Evolutionary conservation across 345 rosid genomes (phyloP).

Genomic region (Lepidium africanum): DNA sequence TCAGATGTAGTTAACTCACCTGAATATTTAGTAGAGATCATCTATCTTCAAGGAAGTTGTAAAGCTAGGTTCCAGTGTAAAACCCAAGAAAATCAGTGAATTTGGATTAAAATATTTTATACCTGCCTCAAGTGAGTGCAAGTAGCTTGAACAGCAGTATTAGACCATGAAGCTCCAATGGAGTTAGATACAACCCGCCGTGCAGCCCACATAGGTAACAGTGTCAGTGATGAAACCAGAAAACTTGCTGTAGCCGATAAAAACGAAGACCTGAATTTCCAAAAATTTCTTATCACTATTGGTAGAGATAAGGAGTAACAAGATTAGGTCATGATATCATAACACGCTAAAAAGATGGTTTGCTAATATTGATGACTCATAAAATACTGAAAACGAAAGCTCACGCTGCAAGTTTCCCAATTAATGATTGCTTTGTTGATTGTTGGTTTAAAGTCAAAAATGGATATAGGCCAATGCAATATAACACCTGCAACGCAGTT

Average conservation of each 20-base stretch:
- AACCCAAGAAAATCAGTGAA: not conserved
- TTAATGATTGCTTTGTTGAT: slow-evolving; percentile 44
- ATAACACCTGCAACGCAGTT: slow-evolving; percentile 37
- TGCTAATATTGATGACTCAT: not conserved
- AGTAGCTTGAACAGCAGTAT: slow-evolving; percentile 51
- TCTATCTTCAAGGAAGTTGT: not conserved
- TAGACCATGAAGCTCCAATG: slow-evolving; percentile 65
- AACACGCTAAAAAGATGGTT: not conserved
- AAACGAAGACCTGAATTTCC: slow-evolving; percentile 57
- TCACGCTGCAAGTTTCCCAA: slow-evolving; percentile 53
- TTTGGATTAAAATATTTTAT: not conserved
- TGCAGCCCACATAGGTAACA: slow-evolving; percentile 45
- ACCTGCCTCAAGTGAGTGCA: slow-evolving; percentile 73
- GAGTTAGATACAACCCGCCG: slow-evolving; percentile 38
- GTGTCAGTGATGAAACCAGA: slow-evolving; percentile 41
- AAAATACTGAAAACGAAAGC: slow-evolving; percentile 6
- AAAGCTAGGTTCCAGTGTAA: not conserved
- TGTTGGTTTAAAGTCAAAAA: slow-evolving; percentile 54
- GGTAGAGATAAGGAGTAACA: not conserved
- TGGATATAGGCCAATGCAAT: slow-evolving; percentile 67
- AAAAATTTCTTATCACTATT: slow-evolving; percentile 4
- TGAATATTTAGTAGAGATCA: not conserved
- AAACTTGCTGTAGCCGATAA: slow-evolving; percentile 42
- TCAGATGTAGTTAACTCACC: not conserved
- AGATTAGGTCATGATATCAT: not conserved